Base-by-base conservation (phyloP, 2,329 filamentous ascomycete genomes). In the Neonectria sp. region DNA sequence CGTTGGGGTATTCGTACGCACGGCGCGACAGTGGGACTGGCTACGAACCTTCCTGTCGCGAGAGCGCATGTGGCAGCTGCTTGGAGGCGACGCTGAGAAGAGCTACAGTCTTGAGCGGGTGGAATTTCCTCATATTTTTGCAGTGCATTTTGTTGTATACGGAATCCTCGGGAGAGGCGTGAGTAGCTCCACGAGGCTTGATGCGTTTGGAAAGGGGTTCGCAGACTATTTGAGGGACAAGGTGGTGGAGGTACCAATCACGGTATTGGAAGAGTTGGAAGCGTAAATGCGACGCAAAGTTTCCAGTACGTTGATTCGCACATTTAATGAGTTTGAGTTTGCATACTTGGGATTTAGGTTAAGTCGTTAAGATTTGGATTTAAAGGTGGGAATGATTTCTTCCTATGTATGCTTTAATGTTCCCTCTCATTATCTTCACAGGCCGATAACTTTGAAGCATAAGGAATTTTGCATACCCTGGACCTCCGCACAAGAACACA, bases 181-280 rank as follows among this genome's bases (percentile, higher is more conserved):
- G 27, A 60, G 63, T 43, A 65, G 63, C 43, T 60, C 63, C 9
- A 65, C 55, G 25, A 51, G 63, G 51, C 63, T 65, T 5, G 63
- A 65, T 53, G 45, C 63, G 11, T 60, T 65, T 17, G 63, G 63
- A 12, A 65, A 65, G 25, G 63, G 56, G n/a, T 65, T 65, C 35
- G 63, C 51, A n/a, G 63, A 65, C 21, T 65, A 59, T n/a, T 15
- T 65, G 27, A 52, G 61, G 13, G 61, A 64, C 55, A 64, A 64
- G 37, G 55, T 52, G 25, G 55, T 64, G 9, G 48, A 64, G 25
- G 61, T 60, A 7, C 61, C 61, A 8, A 12, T 48, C 29, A 25
- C 25, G 25, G 43, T 63, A 31, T 24, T 57, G 13, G 60, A 33
- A n/a, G 45, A 27, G 9, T 17, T 11, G 13, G 17, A 48, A 31